Evolutionary conservation across 495 filamentous ascomycete species (phyloP), one percentile per base, ranked within the genome.

Genomic region (Aspergillus sclerotioniger): DNA sequence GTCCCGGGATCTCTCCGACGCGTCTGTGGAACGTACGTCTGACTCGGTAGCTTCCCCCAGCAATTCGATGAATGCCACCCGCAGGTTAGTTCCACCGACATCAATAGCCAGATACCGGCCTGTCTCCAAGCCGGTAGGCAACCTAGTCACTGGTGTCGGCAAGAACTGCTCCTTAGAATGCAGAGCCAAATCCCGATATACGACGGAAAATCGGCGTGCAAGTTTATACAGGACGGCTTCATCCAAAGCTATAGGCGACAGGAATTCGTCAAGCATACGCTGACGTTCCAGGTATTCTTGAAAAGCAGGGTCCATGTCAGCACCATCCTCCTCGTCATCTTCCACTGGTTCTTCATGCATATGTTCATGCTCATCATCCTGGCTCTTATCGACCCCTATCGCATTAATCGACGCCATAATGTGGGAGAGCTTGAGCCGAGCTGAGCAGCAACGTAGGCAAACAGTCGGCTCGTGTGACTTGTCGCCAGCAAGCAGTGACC

Each of bases 61-160:
- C 45, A 92, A 71, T 58, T 92, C 86, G 51, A 92, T 82, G 55
- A 92, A 90, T 39, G 85, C 89, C 8, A 92, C 90, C 49, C 90
- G 80, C 19, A 94, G 73, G 59, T 94, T 94, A 17, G 86, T 90
- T 16, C 90, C 90, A 31, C 90, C 90, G 41, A 92, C 88, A 71
- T 92, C 89, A 57, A 91, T 90, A 10, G 87, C 87, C 6, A 92
- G 74, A 63, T 85, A 90, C 31, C 84, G 87, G 59, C 89, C 89
- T 6, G 75, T 81, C 58, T 87, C 86, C 41, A 82, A 70, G 9
- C 83, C 84, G 0, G 69, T 80, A 1, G 88, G 88, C 32, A 89
- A 75, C 56, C 85, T 83, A 32, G 87, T 90, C 56, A 94, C 87
- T 3, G 90, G 90, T 3, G 90, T 94, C 3, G 89, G 82, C 29